phyloP scores from a whole-genome alignment of 2,329 filamentous ascomycete species.

The Pestalotiopsis fici region DNA sequence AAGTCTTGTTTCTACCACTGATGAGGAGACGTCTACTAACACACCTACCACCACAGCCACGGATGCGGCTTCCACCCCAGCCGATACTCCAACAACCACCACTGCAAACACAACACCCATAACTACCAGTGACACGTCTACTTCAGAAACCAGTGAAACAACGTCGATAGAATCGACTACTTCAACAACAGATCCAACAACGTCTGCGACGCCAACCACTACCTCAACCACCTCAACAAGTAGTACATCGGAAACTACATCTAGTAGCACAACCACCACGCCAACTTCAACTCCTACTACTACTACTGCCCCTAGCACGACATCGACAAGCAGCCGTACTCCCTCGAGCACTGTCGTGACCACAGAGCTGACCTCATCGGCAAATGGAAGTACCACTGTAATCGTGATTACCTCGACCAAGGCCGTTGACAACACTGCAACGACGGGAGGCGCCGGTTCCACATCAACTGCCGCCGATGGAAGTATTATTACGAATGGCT shows the following conservation, averaged over 20 bases:
- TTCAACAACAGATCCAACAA: not conserved
- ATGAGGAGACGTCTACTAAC: conserved; percentile 4
- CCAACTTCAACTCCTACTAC: conserved; percentile 12
- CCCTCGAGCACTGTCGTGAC: conserved; percentile 2
- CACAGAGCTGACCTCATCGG: conserved; percentile 13
- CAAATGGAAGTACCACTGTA: conserved; percentile 22
- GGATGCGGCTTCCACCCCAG: not conserved
- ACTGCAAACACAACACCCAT: not conserved
- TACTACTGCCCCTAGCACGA: conserved; percentile 8
- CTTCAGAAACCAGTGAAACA: not conserved
- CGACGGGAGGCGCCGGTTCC: conserved; percentile 8
- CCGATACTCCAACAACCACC: conserved; percentile 13
- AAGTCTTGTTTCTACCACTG: conserved; percentile 1
- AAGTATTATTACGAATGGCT: conserved; percentile 20
- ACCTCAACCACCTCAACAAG: conserved; percentile 11
- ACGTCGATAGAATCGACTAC: conserved; percentile 11
- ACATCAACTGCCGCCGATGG: conserved; percentile 17
- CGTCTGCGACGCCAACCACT: conserved; percentile 12
- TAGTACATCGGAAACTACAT: conserved; percentile 17
- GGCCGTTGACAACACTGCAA: conserved; percentile 11
- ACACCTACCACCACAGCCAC: conserved; percentile 9
- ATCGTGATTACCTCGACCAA: conserved; percentile 21
- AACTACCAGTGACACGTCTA: not conserved
- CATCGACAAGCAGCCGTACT: conserved; percentile 1
- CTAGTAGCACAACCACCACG: conserved; percentile 9